Percentiles rank a stretch among this genome's conserved stretches.
phyloP scores from a whole-genome alignment of 805 yeast genomes.

The Diddensiella transvaalensis region DNA sequence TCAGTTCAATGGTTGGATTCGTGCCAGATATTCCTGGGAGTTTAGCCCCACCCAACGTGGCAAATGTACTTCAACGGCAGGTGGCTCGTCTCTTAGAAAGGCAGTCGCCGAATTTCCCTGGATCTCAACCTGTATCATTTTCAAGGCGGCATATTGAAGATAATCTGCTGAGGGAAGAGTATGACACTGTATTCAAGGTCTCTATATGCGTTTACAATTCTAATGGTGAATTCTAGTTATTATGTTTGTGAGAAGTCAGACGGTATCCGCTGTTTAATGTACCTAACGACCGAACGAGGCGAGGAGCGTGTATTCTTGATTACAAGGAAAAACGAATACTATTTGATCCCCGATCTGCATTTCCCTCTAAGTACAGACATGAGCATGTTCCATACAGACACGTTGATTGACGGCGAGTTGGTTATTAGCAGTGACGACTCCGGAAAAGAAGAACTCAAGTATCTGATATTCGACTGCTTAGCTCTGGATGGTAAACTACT shows the following conservation, averaged over 20 bases:
- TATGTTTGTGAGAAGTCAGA: slow-evolving; percentile 95
- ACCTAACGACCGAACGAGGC: slow-evolving; percentile 52
- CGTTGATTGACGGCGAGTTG: slow-evolving; percentile 90
- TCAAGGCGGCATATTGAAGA: slow-evolving; percentile 65
- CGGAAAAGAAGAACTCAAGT: slow-evolving; percentile 56
- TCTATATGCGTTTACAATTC: not conserved
- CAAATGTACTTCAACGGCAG: slow-evolving; percentile 61
- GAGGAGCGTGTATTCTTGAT: slow-evolving; percentile 88
- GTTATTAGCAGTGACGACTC: slow-evolving; percentile 51
- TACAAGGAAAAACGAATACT: slow-evolving; percentile 85
- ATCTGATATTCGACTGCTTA: slow-evolving; percentile 86
- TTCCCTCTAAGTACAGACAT: slow-evolving; percentile 60
- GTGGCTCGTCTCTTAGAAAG: slow-evolving; percentile 61
- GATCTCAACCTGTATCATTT: slow-evolving; percentile 94
- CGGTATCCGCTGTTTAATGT: slow-evolving; percentile 81
- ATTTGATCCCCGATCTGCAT: slow-evolving; percentile 70
- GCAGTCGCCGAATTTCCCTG: slow-evolving; percentile 34
- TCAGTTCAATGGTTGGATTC: not conserved
- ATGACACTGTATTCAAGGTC: too few species aligned
- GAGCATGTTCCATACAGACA: slow-evolving; percentile 72
- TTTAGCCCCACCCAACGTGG: slow-evolving; percentile 66
- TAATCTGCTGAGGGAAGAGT: slow-evolving; percentile 61
- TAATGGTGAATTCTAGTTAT: slow-evolving; percentile 49
- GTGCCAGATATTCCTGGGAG: slow-evolving; percentile 88
- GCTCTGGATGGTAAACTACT: slow-evolving; percentile 74